Conservation (phyloP, 2,329 filamentous ascomycete species). For the Exophiala sideris region DNA sequence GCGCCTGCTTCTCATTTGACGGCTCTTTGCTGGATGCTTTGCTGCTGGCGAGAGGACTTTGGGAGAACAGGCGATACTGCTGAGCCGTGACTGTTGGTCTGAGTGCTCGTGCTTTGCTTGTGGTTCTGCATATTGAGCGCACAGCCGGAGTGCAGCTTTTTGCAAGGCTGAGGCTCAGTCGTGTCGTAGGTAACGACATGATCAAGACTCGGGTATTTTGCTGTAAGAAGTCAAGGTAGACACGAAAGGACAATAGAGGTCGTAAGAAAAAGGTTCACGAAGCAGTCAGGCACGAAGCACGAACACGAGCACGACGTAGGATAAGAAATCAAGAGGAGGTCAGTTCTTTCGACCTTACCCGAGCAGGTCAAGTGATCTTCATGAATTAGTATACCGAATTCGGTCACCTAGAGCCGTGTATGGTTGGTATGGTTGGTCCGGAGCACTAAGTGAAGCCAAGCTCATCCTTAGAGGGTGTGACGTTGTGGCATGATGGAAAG, state of each 20-base stretch:
- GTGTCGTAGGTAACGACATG: constrained; percentile 3
- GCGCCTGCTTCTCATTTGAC: neutral
- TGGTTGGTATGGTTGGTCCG: neutral
- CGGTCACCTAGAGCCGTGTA: neutral
- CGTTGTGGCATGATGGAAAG: neutral
- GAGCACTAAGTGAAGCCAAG: neutral
- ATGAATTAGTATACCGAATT: neutral
- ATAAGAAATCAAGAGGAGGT: too few relatives aligned
- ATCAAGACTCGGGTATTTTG: neutral
- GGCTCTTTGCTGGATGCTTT: neutral
- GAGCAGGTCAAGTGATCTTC: neutral
- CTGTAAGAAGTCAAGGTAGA: too few relatives aligned
- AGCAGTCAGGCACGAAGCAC: too few relatives aligned
- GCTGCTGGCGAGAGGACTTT: neutral
- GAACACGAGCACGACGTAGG: too few relatives aligned
- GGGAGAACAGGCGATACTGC: neutral
- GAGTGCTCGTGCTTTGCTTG: constrained; percentile 1
- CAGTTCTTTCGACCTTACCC: too few relatives aligned
- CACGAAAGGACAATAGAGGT: too few relatives aligned
- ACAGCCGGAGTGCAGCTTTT: neutral
- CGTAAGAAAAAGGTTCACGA: too few relatives aligned
- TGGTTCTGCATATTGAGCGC: constrained; percentile 3
- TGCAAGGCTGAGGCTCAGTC: neutral
- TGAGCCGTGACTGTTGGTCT: neutral
- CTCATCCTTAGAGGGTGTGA: neutral